Percentiles rank a stretch among this genome's conserved stretches.
phyloP scores from a whole-genome alignment of 2,329 filamentous ascomycete genomes.

The Colletotrichum sp. region DNA sequence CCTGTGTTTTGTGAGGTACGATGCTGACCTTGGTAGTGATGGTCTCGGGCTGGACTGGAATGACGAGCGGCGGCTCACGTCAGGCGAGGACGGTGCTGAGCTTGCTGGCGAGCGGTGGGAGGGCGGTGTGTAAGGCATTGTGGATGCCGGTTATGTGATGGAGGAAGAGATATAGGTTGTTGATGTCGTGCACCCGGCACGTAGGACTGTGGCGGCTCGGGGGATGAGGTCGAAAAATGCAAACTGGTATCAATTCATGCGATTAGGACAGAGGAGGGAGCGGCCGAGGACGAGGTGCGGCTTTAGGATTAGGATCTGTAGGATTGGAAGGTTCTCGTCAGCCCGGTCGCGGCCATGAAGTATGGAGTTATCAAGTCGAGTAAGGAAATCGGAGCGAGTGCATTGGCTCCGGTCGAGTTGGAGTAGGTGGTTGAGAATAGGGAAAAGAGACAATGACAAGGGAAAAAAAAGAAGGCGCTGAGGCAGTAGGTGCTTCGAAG shows the following conservation, averaged over 20 bases:
- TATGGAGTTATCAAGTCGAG: neutral
- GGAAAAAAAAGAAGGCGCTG: neutral
- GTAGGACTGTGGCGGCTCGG: neutral
- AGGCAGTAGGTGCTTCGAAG: neutral
- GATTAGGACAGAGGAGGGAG: neutral
- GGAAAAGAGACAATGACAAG: neutral
- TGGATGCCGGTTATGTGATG: slow-evolving; percentile 10
- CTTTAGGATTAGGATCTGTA: slow-evolving; percentile 13
- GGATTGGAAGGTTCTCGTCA: slow-evolving; percentile 6
- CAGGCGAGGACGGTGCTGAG: slow-evolving; percentile 62
- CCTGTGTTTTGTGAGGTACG: slow-evolving; percentile 69
- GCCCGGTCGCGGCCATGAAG: slow-evolving; percentile 3
- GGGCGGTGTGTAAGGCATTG: slow-evolving; percentile 89
- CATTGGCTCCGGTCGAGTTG: neutral
- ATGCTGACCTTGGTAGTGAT: slow-evolving; percentile 66
- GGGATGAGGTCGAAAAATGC: neutral
- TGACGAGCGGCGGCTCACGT: slow-evolving; percentile 63
- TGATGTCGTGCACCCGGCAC: slow-evolving; percentile 13
- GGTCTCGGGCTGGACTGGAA: slow-evolving; percentile 56
- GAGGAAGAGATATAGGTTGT: neutral
- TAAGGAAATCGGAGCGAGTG: neutral
- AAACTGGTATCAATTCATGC: slow-evolving; percentile 24
- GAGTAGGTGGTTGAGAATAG: neutral
- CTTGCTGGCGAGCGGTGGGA: slow-evolving; percentile 68
- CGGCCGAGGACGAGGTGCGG: neutral